A percentile compares a stretch with the other conserved stretches of the same genome.
phyloP scores from a whole-genome alignment of 192 early-diverging fungal species.

The Coemansia guatemalensis region DNA sequence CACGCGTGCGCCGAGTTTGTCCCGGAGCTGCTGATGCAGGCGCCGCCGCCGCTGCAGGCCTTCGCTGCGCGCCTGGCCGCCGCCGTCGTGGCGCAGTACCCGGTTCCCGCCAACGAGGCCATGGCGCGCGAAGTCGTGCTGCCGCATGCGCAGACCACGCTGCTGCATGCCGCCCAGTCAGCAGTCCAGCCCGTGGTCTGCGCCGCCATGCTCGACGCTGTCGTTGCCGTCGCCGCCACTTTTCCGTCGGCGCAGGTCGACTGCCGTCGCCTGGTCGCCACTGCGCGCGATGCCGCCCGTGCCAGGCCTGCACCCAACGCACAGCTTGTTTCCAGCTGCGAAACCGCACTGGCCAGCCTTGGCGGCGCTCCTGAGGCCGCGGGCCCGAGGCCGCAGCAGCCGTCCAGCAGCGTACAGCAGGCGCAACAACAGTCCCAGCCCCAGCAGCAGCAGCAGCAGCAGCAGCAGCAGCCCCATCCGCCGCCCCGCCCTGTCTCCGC shows the following conservation, averaged over 20 bases:
- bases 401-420: neutral
- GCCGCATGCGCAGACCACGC: conserved; percentile 47
- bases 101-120: conserved; percentile 38
- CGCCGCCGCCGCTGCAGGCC: conserved; percentile 31
- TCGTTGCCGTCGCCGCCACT: conserved; percentile 15
- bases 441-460: neutral
- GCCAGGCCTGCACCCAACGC: conserved; percentile 4
- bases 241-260: conserved; percentile 28
- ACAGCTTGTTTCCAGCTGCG: neutral
- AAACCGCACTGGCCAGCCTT: neutral
- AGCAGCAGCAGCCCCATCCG: neutral
- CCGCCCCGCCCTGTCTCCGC: too few species aligned
- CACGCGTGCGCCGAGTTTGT: conserved; percentile 61
- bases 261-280: conserved; percentile 21
- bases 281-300: conserved; percentile 18
- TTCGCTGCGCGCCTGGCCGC: conserved; percentile 47
- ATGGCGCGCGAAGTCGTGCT: conserved; percentile 52
- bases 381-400: neutral
- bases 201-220: conserved; percentile 39
- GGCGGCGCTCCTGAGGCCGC: neutral
- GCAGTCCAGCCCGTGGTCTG: conserved; percentile 27
- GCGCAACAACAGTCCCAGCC: neutral
- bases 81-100: conserved; percentile 41
- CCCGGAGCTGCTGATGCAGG: conserved; percentile 56
- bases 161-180: conserved; percentile 32